Evolutionary conservation across 2,329 filamentous ascomycete genomes (phyloP).

Genomic region (Alternaria solani): DNA sequence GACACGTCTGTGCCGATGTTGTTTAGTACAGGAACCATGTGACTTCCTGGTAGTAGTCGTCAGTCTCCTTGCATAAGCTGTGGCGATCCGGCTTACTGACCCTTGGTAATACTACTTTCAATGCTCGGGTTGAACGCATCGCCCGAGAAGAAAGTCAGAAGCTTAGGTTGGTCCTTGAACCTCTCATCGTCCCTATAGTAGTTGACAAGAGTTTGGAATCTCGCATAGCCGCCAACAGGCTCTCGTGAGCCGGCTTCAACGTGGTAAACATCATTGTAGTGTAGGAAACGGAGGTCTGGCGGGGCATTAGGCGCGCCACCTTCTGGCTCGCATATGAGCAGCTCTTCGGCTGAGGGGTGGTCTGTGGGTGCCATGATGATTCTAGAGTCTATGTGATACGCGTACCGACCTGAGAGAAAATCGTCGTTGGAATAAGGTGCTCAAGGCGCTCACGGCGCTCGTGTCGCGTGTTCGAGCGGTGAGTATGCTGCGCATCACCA

Average conservation of each 20-base stretch:
- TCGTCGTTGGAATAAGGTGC: slow-evolving; percentile 8
- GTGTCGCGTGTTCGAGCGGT: slow-evolving; percentile 36
- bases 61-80: not conserved
- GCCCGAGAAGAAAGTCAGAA: slow-evolving; percentile 86
- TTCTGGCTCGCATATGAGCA: slow-evolving; percentile 54
- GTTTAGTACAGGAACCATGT: slow-evolving; percentile 90
- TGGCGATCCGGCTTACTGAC: slow-evolving; percentile 46
- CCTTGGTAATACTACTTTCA: slow-evolving; percentile 89
- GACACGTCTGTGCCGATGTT: slow-evolving; percentile 77
- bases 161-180: slow-evolving; percentile 69
- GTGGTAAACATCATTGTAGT: slow-evolving; percentile 96
- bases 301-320: slow-evolving; percentile 53
- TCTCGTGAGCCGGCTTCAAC: slow-evolving; percentile 79
- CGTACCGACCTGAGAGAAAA: not conserved
- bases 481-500: slow-evolving; percentile 25
- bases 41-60: slow-evolving; percentile 61
- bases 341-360: slow-evolving; percentile 42
- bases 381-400: not conserved
- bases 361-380: slow-evolving; percentile 38
- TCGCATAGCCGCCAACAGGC: slow-evolving; percentile 80
- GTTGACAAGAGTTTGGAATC: slow-evolving; percentile 81
- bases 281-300: slow-evolving; percentile 81
- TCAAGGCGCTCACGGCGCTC: slow-evolving; percentile 13
- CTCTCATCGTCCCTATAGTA: slow-evolving; percentile 72
- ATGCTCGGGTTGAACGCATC: slow-evolving; percentile 93